Evolutionary conservation across 2,329 filamentous ascomycete genomes (phyloP), one percentile per base, ranked within the genome.

Genomic region (Acrodontium crateriforme): DNA sequence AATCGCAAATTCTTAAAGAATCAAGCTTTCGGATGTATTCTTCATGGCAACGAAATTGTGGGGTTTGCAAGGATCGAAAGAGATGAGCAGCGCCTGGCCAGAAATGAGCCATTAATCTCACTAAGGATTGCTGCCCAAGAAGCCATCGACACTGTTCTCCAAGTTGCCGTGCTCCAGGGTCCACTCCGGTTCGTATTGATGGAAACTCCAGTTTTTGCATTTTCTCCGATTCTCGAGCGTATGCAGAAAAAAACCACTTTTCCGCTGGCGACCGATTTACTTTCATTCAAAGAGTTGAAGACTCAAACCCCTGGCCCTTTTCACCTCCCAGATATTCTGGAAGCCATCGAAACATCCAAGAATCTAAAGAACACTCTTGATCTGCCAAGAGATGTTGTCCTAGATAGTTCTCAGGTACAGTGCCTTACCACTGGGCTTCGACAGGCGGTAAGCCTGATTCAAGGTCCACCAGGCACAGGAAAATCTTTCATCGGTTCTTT

Each of bases 401-500:
- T 72, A 0, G 68, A 72, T 32, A 27, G 48, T 7, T 64, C 74
- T 0, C 77, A 83, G 39, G 52, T 62, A 0, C 39, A 55, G 1
- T 74, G 75, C 1, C 45, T 83, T 1, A 35, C 69, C 3, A 49
- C 60, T 10, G 68, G 69, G 0, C 40, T 84, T 0, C 54, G 46
- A 0, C 63, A 63, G 6, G 50, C 53, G 1, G 49, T 82, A 0
- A 71, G 68, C 25, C 47, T 75, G 0, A 77, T 84, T 2, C 77
- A 82, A 55, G 78, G 78, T 0, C 79, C 79, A 1, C 79, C 78
- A 39, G 77, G 71, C 71, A 84, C 77, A 0, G 79, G 79, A 1
- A 85, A 85, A 39, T 81, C 76, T 0, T 80, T 80, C 36, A 65
- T 81, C 3, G 79, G 79, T 0, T 71, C 76, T 0, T 53, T 78